Base-by-base conservation (phyloP, 2,329 filamentous ascomycete species). In the Metarhizium anisopliae region DNA sequence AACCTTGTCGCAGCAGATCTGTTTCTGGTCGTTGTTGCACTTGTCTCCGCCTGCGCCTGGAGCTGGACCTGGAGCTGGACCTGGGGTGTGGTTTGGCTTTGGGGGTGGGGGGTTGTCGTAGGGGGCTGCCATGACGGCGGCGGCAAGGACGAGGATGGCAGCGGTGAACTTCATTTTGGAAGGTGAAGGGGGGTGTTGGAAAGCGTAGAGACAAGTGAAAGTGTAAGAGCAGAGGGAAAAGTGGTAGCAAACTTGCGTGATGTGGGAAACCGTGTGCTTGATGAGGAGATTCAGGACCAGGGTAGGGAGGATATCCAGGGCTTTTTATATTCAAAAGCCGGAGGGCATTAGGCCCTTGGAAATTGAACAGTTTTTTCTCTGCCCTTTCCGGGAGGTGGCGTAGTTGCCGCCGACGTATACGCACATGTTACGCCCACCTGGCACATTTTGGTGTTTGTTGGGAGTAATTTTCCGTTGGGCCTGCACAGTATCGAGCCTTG, bases 151-250 rank as follows among this genome's bases (percentile, higher is more conserved):
- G 30, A 50, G 13, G 29, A 58, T 16, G 47, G 40, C 56, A 47
- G 50, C 8, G 13, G 50, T 25, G 50, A 14, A 55, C 56, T 58
- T 58, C 56, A 58, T 58, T 3, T 47, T 58, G 43, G 25, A 32
- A 29, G 14, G 11, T 3, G 2, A 16, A 25, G 10, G 14, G 16
- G 25, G 14, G 20, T 20, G 43, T 16, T 35, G 14, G 30, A 10
- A 30, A 13, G 14, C 32, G 6, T 8, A 35, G 32, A 35, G 32
- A 8, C 10, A 11, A 35, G 32, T 11, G 10, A 11, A 35, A 35
- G 32, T 35, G 7, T 35, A 11, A 35, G 7, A 8, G 32, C 6
- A 35, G 32, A 35, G 10, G 32, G 6, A 11, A 35, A 11, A 35
- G 7, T 35, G 1, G 7, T 35, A 35, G 32, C 6, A 35, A 25